phyloP scores from a whole-genome alignment of 2,329 filamentous ascomycete species.

The Paraphoma chrysanthemicola region DNA sequence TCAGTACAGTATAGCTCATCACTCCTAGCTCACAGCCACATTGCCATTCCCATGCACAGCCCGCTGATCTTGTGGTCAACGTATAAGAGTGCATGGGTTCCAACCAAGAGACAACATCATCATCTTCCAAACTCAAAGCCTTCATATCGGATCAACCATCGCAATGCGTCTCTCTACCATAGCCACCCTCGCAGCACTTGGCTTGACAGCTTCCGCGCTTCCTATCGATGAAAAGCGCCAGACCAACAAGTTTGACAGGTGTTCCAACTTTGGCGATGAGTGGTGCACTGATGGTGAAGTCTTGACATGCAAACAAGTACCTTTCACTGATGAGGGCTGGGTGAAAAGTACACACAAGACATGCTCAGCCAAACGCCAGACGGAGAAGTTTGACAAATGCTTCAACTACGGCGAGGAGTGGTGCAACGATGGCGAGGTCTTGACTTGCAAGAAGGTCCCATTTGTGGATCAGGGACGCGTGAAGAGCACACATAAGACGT shows the following conservation, averaged over 20 bases:
- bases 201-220: neutral
- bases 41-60: too few species aligned
- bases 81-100: too few species aligned
- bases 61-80: too few species aligned
- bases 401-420: slow-evolving; percentile 1
- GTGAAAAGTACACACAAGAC: neutral
- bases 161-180: neutral
- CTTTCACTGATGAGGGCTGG: neutral
- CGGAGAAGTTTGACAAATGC: neutral
- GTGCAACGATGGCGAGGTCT: neutral
- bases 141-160: neutral
- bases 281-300: neutral
- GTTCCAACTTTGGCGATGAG: neutral
- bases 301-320: neutral
- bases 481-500: neutral
- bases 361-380: neutral
- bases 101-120: neutral
- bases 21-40: too few species aligned
- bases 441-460: neutral
- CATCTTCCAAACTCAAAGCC: too few species aligned
- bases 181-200: neutral
- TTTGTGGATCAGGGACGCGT: neutral
- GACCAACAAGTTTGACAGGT: neutral
- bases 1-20: too few species aligned
- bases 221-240: neutral